Evolutionary conservation across 108 stramenopile genomes (phyloP), one percentile per base, ranked within the genome.

Genomic region (Fistulifera pelliculosa): DNA sequence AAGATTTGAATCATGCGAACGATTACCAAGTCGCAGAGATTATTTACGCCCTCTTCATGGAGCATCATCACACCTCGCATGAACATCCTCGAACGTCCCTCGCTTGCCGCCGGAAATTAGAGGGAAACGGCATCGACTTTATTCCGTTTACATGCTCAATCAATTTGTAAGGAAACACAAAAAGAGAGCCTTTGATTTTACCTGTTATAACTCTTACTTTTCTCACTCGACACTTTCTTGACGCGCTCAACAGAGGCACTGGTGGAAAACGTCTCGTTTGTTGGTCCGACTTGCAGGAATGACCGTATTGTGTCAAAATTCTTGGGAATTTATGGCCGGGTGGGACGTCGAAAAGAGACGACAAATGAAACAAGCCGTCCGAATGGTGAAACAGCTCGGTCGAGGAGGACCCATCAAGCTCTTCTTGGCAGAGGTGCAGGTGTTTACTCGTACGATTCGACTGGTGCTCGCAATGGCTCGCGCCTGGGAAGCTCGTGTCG

Each of bases 181-280:
- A 35, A 35, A 35, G 31, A 35, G 31, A 35, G 31, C 31, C 3
- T 3, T 35, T 35, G 3, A 8, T 35, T 3, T 35, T 35, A 35
- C 31, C 8, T 35, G 8, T 8, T 35, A 6, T 35, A 3, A 6
- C 8, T 35, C 31, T 35, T 35, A 3, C 31, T 35, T 35, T 35
- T 8, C 8, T 35, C 8, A 3, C 8, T 35, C 31, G 31, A 35
- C 3, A 35, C 31, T 6, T 6, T 35, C 31, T 35, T 35, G n/a
- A n/a, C n/a, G n/a, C n/a, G n/a, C n/a, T n/a, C n/a, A n/a, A 35
- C 31, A 72, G 47, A 62, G 76, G 52, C 76, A 77, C 54, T 77
- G 74, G 79, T 87, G 85, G 85, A 87, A 87, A 57, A 71, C 79
- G 2, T 72, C 76, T n/a, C 71, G 85, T 47, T 78, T 87, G 19